Evolutionary conservation across 1,284 basidiomycete species (phyloP), one percentile per base, ranked within the genome.

Genomic region (Fomitopsis schrenkii): DNA sequence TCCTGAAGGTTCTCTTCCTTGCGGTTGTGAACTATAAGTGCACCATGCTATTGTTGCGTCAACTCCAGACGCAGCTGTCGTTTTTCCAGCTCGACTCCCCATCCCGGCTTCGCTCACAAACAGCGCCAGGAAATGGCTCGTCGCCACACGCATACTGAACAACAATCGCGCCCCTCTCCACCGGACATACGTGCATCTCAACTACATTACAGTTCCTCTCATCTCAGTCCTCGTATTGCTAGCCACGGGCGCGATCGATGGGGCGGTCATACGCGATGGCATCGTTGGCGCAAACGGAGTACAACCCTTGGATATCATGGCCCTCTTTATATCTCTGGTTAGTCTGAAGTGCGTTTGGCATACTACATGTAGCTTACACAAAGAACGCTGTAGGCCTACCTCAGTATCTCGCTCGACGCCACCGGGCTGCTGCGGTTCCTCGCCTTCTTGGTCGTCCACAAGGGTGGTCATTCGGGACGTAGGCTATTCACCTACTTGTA

Each of bases 281-380:
- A 87, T 91, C 58, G 78, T 90, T 28, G 90, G 90, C 22, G 77
- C 82, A 0, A 88, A 88, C 55, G 91, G 91, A 2, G 84, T 98
- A 44, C 85, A 93, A 66, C 96, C 97, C 0, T 93, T 96, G 70
- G 94, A 97, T 73, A 95, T 98, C 63, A 85, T 98, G 74, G 92
- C 94, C 33, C 80, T 98, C 4, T 98, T 98, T 77, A 87, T 95
- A 66, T 93, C 91, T 1, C 81, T 98, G 59, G 85, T 83, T 61
- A 63, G 77, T 73, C 14, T 22, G 19, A 53, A 19, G 2, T n/a
- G 45, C 15, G 40, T 17, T 41, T 72, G 30, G 7, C 14, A 19
- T 15, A 41, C 14, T 33, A 33, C 17, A 9, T 58, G 42, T 10
- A 19, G 9, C 61, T 33, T 19, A 44, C 57, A 17, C 55, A 15